Conservation (phyloP, 768 basidiomycete species). For the Mrakia hoshinonis region DNA sequence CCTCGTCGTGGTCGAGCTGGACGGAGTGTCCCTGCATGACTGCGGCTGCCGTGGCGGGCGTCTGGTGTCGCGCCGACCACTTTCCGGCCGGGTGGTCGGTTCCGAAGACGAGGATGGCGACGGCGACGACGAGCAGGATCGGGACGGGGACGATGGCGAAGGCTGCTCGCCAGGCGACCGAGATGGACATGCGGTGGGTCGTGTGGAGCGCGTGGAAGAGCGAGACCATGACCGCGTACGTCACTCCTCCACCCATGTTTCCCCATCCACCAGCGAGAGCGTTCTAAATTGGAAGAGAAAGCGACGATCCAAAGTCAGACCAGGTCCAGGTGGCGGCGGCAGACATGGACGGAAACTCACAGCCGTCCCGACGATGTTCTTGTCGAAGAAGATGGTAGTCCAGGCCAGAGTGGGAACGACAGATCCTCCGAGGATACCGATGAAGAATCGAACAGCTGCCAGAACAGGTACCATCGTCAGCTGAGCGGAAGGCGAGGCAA, state of each 20-base stretch:
- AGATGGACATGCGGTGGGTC: conserved; percentile 29
- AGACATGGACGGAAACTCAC: too few species aligned
- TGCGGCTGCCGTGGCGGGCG: conserved; percentile 38
- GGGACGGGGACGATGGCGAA: conserved; percentile 56
- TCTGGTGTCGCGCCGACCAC: conserved; percentile 48
- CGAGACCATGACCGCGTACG: conserved; percentile 54
- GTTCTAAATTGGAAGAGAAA: conserved; percentile 38
- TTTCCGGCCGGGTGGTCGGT: conserved; percentile 52
- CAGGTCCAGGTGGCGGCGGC: too few species aligned
- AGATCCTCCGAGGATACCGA: conserved; percentile 47
- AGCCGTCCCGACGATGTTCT: conserved; percentile 45
- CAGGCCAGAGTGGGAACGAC: conserved; percentile 54
- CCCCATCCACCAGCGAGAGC: conserved; percentile 47
- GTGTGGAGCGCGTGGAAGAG: conserved; percentile 45
- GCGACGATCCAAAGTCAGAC: too few species aligned
- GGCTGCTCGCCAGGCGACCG: conserved; percentile 51
- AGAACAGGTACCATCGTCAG: neutral
- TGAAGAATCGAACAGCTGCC: conserved; percentile 51
- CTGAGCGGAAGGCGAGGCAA: neutral
- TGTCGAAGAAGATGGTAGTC: conserved; percentile 57
- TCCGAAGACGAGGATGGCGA: conserved; percentile 41
- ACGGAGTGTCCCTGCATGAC: conserved; percentile 33
- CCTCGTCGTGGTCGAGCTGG: conserved; percentile 34
- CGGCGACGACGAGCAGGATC: conserved; percentile 45
- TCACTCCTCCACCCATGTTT: conserved; percentile 43